These are phyloP conservation scores for Diaporthe sp. DNA, from an alignment of 2,329 filamentous ascomycete species.

Conservation along the genomic window DNA sequence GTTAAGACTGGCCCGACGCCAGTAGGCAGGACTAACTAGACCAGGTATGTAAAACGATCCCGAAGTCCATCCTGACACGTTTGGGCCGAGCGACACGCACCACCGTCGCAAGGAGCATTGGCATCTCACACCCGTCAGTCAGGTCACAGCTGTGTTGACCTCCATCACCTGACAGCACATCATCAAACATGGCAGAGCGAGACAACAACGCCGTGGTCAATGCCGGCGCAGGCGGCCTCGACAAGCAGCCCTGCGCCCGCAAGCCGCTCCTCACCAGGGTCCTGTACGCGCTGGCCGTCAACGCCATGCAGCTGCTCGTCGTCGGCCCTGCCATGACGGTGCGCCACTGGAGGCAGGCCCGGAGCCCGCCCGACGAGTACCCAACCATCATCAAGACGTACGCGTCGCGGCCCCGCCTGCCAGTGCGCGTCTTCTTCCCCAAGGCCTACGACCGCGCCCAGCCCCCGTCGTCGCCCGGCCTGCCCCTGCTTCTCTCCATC, in stretches of 20 bases:
- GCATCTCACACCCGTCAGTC: too few relatives aligned
- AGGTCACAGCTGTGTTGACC: too few relatives aligned
- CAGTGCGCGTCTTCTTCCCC: conserved; percentile 56
- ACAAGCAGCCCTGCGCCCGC: background rate
- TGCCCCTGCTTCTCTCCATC: conserved; percentile 63
- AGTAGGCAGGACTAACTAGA: too few relatives aligned
- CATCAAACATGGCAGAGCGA: background rate
- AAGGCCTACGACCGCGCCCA: conserved; percentile 46
- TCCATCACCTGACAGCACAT: background rate
- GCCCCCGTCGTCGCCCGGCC: conserved; percentile 40
- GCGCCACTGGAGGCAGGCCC: conserved; percentile 27
- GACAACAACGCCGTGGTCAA: background rate
- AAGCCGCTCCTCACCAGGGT: conserved; percentile 29
- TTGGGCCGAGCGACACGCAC: background rate
- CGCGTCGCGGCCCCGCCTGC: conserved; percentile 32
- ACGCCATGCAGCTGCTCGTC: conserved; percentile 33
- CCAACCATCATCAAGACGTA: conserved; percentile 39
- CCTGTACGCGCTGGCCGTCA: conserved; percentile 6
- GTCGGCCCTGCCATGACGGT: conserved; percentile 18
- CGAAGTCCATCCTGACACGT: background rate
- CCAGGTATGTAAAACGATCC: background rate
- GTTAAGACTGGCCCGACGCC: too few relatives aligned
- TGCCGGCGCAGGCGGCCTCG: background rate
- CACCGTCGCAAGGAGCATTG: too few relatives aligned
- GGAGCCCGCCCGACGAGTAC: background rate